These are phyloP conservation scores for Dioszegia crocea DNA, from an alignment of 768 basidiomycete genomes.

Conservation along the genomic window DNA sequence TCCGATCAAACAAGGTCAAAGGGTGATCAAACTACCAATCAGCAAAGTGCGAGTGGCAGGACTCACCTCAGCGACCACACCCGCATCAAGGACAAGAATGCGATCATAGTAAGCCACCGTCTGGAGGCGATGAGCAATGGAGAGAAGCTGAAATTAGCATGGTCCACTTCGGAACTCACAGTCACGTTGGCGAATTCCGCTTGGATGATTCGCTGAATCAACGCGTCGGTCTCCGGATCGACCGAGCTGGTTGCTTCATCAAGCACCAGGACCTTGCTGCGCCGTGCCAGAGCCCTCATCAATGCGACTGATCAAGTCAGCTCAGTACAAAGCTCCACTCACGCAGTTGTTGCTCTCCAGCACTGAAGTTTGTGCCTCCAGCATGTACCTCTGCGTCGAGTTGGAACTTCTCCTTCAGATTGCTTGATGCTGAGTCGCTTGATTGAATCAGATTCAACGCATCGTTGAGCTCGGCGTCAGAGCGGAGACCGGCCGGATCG, in stretches of 20 bases:
- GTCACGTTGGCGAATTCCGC: constrained; percentile 54
- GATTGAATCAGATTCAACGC: constrained; percentile 61
- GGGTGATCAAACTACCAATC: not conserved
- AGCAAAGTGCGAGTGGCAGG: constrained; percentile 45
- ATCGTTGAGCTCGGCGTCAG: constrained; percentile 62
- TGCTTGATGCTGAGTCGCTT: constrained; percentile 44
- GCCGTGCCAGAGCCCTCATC: constrained; percentile 61
- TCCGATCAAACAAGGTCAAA: not conserved
- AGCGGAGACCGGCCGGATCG: constrained; percentile 58
- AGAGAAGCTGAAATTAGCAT: constrained; percentile 20
- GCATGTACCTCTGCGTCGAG: constrained; percentile 61
- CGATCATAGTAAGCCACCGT: constrained; percentile 47
- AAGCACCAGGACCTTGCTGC: constrained; percentile 60
- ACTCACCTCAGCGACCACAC: constrained; percentile 38
- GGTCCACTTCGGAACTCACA: constrained; percentile 6
- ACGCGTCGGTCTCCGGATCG: constrained; percentile 60
- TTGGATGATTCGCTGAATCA: constrained; percentile 64
- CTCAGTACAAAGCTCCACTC: constrained; percentile 12
- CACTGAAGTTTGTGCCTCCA: constrained; percentile 64
- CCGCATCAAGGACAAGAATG: constrained; percentile 46
- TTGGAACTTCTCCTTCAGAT: constrained; percentile 60
- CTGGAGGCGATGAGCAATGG: constrained; percentile 39
- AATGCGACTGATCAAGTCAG: constrained; percentile 56
- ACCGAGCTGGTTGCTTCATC: constrained; percentile 54
- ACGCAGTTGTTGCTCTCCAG: constrained; percentile 62